Percentiles rank a stretch among this genome's conserved stretches.
phyloP scores from a whole-genome alignment of 441 rosid species.

The Oxalis stricta region DNA sequence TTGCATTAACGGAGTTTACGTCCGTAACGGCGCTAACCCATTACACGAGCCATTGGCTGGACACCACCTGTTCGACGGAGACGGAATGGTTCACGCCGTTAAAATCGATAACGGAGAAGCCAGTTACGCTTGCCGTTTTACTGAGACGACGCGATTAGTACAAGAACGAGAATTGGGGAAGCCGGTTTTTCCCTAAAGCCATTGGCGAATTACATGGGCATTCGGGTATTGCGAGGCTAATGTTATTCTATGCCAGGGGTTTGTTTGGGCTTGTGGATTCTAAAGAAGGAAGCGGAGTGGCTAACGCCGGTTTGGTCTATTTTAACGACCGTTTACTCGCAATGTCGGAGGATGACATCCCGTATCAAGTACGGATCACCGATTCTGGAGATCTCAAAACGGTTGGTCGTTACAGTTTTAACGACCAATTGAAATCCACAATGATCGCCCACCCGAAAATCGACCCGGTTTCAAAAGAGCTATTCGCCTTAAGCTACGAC shows the following conservation, averaged over 20 bases:
- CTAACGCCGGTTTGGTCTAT: constrained; percentile 70
- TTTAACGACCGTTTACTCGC: constrained; percentile 56
- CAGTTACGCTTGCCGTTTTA: constrained; percentile 62
- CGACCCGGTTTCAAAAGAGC: constrained; percentile 47
- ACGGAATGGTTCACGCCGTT: constrained; percentile 73
- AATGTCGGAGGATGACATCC: constrained; percentile 81
- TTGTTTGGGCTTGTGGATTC: constrained; percentile 44
- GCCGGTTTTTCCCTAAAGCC: constrained; percentile 62
- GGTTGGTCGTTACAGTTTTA: constrained; percentile 47
- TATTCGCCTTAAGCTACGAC: constrained; percentile 59
- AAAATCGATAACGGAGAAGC: constrained; percentile 30
- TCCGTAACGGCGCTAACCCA: constrained; percentile 80
- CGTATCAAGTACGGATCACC: constrained; percentile 44
- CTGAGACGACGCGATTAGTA: constrained; percentile 40
- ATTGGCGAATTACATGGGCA: constrained; percentile 81
- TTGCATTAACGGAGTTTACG: constrained; percentile 50
- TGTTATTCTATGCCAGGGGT: constrained; percentile 54
- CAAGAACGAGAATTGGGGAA: constrained; percentile 49
- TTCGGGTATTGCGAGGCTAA: constrained; percentile 49
- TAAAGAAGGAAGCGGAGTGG: constrained; percentile 55
- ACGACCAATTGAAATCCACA: constrained; percentile 35
- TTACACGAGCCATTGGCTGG: constrained; percentile 54
- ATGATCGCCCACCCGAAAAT: constrained; percentile 89
- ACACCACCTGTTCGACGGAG: constrained; percentile 80
- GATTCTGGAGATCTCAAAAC: constrained; percentile 61